These are phyloP conservation scores for Triticum dicoccoides DNA, from an alignment of 176 grass and related monocot genomes.

Conservation along the genomic window DNA sequence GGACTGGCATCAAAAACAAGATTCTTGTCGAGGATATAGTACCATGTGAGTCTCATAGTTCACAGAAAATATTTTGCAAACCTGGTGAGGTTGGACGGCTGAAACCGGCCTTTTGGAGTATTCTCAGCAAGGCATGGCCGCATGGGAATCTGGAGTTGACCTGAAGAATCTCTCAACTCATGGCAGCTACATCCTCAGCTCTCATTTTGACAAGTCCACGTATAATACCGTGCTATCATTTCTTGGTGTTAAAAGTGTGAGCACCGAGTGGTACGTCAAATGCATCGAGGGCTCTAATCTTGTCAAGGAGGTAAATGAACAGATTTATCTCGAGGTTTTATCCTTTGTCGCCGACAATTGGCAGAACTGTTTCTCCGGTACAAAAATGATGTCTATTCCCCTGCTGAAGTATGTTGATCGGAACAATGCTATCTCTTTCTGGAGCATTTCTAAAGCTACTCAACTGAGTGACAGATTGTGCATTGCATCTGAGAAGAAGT, in stretches of 20 bases:
- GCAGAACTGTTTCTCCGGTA: not conserved
- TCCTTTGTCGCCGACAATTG: constrained; percentile 50
- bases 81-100: constrained; percentile 45
- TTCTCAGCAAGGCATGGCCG: constrained; percentile 29
- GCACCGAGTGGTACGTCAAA: constrained; percentile 54
- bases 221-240: constrained; percentile 43
- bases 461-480: constrained; percentile 19
- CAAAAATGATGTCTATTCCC: constrained; percentile 49
- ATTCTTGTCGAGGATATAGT: constrained; percentile 44
- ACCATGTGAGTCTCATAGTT: constrained; percentile 43
- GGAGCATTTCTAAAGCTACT: constrained; percentile 29
- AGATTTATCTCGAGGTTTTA: constrained; percentile 55
- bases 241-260: constrained; percentile 45
- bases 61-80: constrained; percentile 66
- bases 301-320: constrained; percentile 38
- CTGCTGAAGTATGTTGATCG: constrained; percentile 52
- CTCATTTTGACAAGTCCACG: constrained; percentile 42
- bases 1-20: constrained; percentile 54
- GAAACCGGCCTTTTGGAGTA: constrained; percentile 44
- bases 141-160: constrained; percentile 24
- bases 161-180: constrained; percentile 46
- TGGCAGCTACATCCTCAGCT: constrained; percentile 57
- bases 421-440: constrained; percentile 28
- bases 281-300: constrained; percentile 61
- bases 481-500: constrained; percentile 30